Base-by-base conservation (phyloP, 805 yeast species). In the Ogataea parapolymorpha region DNA sequence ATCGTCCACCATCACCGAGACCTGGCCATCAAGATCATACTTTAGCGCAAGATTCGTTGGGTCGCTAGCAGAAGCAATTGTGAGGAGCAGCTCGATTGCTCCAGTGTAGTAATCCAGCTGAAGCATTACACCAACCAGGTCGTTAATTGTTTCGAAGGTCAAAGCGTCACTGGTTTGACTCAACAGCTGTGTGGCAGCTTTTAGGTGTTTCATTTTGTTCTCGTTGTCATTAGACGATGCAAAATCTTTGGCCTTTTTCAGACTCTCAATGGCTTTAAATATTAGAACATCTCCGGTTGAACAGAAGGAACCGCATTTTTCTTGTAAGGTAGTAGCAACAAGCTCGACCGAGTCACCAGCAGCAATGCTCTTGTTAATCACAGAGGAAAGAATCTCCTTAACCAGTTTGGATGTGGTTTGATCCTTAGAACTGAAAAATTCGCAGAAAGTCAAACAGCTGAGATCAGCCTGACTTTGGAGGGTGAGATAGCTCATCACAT, bases 261-360 rank as follows among this genome's bases (percentile, higher is more conserved):
- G 70, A 60, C 85, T 89, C 61, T 93, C 99, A 53, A 89, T 80
- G 0, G 97, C 98, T 62, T 91, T 85, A 71, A 90, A 93, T 11
- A 93, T 86, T 45, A 89, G 74, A 20, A 93, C 96, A 63, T 93
- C 99, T 50, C 85, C 87, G 12, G 95, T 79, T 0, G 97, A 87
- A 57, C 98, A 93, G 63, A 89, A 93, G 0, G 95, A 80, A 1
- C 95, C 95, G 69, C 99, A 93, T 45, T 91, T 81, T 40, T 87
- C 95, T 63, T 93, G 96, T 37, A 93, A 68, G 1, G 90, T 80
- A 26, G 82, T 80, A 1, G 97, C 95, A 37, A 91, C 86, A 42
- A 83, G 71, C 58, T 91, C 98, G 32, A 93, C 91, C 0, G 95
- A 85, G 4, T 87, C 91, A n/a, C 99, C 98, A 49, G 85, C 79